These are phyloP conservation scores for Penicillium flavigenum DNA, from an alignment of 495 filamentous ascomycete genomes.

Conservation along the genomic window DNA sequence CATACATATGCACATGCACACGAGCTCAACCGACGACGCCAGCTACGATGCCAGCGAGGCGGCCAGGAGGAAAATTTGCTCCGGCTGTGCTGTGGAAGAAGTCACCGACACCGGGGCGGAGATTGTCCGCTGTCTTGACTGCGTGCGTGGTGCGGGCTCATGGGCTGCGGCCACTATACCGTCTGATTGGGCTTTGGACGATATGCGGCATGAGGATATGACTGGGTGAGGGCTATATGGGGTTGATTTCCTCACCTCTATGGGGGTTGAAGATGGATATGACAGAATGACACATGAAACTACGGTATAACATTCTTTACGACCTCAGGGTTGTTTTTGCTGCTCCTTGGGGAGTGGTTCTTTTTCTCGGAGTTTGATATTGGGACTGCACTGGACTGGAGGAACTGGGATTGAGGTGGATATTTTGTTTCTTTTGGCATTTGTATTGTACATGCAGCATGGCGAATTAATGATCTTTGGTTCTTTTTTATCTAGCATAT, in stretches of 20 bases:
- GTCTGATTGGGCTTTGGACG: conserved; percentile 22
- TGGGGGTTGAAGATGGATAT: background rate
- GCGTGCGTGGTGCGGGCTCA: conserved; percentile 25
- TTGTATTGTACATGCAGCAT: background rate
- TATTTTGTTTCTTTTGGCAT: background rate
- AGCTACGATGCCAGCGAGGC: conserved; percentile 6
- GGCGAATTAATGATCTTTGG: conserved; percentile 1
- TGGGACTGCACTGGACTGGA: background rate
- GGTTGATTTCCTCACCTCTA: background rate
- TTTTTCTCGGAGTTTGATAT: conserved; percentile 8
- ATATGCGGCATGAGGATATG: conserved; percentile 8
- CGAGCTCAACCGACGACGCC: background rate
- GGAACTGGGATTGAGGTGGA: background rate
- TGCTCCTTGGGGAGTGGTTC: conserved; percentile 4
- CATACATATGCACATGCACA: conserved; percentile 5
- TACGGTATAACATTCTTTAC: background rate
- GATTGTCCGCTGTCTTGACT: conserved; percentile 42
- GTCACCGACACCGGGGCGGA: conserved; percentile 41
- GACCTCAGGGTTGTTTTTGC: conserved; percentile 1
- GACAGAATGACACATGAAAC: conserved; percentile 11
- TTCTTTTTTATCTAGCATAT: background rate
- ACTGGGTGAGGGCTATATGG: background rate
- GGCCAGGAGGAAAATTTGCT: conserved; percentile 38
- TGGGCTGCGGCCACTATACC: conserved; percentile 13
- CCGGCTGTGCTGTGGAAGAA: conserved; percentile 45